Evolutionary conservation across 2,329 filamentous ascomycete species (phyloP).

Genomic region (Arthrocladium fulminans): DNA sequence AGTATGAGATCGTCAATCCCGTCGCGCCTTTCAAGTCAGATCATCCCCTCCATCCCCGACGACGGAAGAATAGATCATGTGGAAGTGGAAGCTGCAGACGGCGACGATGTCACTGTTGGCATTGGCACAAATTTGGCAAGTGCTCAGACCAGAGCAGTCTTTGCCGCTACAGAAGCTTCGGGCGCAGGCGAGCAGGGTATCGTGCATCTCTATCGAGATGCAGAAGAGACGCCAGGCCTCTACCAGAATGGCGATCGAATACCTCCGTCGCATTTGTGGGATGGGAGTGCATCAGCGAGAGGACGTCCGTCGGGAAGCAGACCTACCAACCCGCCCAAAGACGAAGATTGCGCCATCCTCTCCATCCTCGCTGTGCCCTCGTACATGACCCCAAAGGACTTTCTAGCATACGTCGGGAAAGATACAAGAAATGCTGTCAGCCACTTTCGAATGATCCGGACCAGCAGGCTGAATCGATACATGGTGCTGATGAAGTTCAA

Average conservation of each 20-base stretch:
- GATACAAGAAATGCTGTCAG: conserved; percentile 76
- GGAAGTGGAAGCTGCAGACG: conserved; percentile 68
- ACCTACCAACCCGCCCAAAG: conserved; percentile 24
- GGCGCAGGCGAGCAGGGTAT: conserved; percentile 63
- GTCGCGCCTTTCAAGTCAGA: background rate
- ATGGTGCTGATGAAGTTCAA: conserved; percentile 94
- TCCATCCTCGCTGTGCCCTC: conserved; percentile 92
- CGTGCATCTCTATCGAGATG: conserved; percentile 86
- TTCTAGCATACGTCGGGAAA: conserved; percentile 85
- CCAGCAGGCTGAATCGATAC: conserved; percentile 78
- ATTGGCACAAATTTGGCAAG: conserved; percentile 51
- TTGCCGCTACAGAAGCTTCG: conserved; percentile 65
- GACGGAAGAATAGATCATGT: conserved; percentile 82
- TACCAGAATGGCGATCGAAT: conserved; percentile 37
- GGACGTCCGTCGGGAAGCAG: conserved; percentile 8
- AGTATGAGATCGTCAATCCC: conserved; percentile 13
- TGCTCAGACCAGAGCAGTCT: conserved; percentile 73
- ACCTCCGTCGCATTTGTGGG: conserved; percentile 20
- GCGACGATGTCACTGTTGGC: conserved; percentile 35
- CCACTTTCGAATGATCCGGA: conserved; percentile 91
- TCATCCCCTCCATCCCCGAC: conserved; percentile 15
- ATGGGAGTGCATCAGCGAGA: conserved; percentile 17
- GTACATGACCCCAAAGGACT: conserved; percentile 83
- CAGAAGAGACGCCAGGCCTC: conserved; percentile 60
- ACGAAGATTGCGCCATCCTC: conserved; percentile 71